A percentile compares a stretch with the other conserved stretches of the same genome.
phyloP scores from a whole-genome alignment of 495 filamentous ascomycete genomes.

The Alectoria sarmentosa region DNA sequence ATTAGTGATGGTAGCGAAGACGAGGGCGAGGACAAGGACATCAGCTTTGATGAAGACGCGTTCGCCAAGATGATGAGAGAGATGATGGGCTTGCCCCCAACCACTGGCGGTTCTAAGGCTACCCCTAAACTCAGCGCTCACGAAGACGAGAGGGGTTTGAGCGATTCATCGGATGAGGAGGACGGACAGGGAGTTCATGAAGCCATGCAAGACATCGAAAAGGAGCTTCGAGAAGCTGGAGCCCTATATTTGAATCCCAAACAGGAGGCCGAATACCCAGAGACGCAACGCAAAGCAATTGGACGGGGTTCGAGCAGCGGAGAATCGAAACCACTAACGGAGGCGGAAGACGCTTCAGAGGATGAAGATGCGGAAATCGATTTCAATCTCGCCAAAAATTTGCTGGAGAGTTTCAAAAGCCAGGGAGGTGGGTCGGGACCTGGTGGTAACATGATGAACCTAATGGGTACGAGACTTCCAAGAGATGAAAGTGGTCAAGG shows the following conservation, averaged over 20 bases:
- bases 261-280: background rate
- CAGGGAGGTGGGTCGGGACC: slow-evolving; percentile 81
- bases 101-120: background rate
- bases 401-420: slow-evolving; percentile 86
- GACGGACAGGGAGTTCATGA: slow-evolving; percentile 64
- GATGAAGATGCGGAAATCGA: slow-evolving; percentile 61
- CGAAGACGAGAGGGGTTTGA: background rate
- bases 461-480: slow-evolving; percentile 60
- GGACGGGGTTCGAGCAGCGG: slow-evolving; percentile 17
- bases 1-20: slow-evolving; percentile 32
- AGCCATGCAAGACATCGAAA: slow-evolving; percentile 70
- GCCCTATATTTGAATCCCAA: slow-evolving; percentile 51
- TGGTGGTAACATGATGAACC: slow-evolving; percentile 72
- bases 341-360: slow-evolving; percentile 28
- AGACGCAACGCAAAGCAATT: slow-evolving; percentile 24
- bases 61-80: slow-evolving; percentile 86
- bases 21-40: slow-evolving; percentile 63
- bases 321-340: slow-evolving; percentile 16
- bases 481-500: slow-evolving; percentile 10
- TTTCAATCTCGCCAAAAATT: slow-evolving; percentile 80
- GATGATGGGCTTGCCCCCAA: slow-evolving; percentile 68
- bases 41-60: slow-evolving; percentile 76
- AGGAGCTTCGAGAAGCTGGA: slow-evolving; percentile 69
- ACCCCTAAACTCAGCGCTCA: background rate
- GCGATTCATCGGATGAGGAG: slow-evolving; percentile 36